These are phyloP conservation scores for Apiospora pterosperma DNA, from an alignment of 2,329 filamentous ascomycete genomes.

Conservation along the genomic window DNA sequence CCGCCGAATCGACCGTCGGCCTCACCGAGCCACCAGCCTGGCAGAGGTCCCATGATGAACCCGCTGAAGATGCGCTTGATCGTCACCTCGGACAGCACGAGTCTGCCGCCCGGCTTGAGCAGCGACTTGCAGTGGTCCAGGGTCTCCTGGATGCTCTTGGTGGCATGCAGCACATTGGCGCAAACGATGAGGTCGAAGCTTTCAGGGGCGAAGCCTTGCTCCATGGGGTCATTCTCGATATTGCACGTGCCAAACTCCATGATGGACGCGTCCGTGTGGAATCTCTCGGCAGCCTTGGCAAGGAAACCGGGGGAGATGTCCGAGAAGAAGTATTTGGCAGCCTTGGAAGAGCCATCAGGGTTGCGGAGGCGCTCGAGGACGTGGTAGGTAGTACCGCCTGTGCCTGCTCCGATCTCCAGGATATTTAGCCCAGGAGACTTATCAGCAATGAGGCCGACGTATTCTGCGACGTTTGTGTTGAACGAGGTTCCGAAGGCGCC, in stretches of 20 bases:
- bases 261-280: background rate
- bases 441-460: slow-evolving; percentile 2
- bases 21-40: slow-evolving; percentile 4
- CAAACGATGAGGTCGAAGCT: background rate
- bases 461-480: background rate
- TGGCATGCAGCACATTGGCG: slow-evolving; percentile 1
- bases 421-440: slow-evolving; percentile 6
- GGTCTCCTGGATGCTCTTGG: background rate
- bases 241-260: background rate
- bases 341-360: background rate
- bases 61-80: background rate
- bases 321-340: background rate
- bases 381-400: background rate
- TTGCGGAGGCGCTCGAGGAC: background rate
- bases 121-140: background rate
- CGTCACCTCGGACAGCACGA: background rate
- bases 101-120: background rate
- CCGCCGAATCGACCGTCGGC: background rate
- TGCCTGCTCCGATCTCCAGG: slow-evolving; percentile 5
- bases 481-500: background rate
- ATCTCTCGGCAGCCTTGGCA: background rate
- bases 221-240: background rate
- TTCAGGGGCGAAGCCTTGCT: background rate
- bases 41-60: slow-evolving; percentile 2
- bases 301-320: background rate